Base-by-base conservation (phyloP, 441 rosid genomes). In the Populus hybrid region DNA sequence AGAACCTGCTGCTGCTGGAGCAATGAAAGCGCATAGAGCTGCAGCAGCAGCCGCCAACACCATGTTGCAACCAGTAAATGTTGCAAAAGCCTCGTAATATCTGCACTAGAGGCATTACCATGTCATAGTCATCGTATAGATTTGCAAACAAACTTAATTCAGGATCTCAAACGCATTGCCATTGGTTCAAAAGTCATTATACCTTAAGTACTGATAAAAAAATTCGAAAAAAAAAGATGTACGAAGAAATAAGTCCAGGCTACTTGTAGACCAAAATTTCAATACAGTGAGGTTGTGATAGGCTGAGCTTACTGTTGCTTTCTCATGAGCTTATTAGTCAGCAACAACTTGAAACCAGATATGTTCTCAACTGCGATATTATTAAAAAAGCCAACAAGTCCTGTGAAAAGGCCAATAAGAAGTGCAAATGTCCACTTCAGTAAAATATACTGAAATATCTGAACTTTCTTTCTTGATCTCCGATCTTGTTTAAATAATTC, bases 351-450 rank as follows among this genome's bases (percentile, higher is more conserved):
- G 86, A 90, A 87, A 61, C 99, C 99, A 24, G 98, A 88, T 23
- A 96, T 77, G 82, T 96, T 96, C 88, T 96, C 98, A 72, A 94
- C 94, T 59, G 88, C 97, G 77, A 96, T 82, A 84, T 96, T 94
- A 81, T 83, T 90, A 78, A 93, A 87, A 74, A 90, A 82, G 53
- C 91, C 98, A 69, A 90, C 90, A 3, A 96, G 70, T 18, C 97
- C 97, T 6, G 98, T 94, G 70, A 79, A 81, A n/a, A 92, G 57
- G 59, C 99, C 99, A 30, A 96, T 89, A 36, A 94, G 90, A 66
- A 92, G 92, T 7, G 97, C 95, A 83, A 96, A 87, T 18, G 94
- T 85, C 99, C 99, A 94, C 85, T 96, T 96, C 66, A 94, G 89
- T 74, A 89, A 71, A 28, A 95, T 72, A 75, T 93, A 96, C 78